Conservation (phyloP, 768 basidiomycete genomes). For the Harrya chromipes region DNA sequence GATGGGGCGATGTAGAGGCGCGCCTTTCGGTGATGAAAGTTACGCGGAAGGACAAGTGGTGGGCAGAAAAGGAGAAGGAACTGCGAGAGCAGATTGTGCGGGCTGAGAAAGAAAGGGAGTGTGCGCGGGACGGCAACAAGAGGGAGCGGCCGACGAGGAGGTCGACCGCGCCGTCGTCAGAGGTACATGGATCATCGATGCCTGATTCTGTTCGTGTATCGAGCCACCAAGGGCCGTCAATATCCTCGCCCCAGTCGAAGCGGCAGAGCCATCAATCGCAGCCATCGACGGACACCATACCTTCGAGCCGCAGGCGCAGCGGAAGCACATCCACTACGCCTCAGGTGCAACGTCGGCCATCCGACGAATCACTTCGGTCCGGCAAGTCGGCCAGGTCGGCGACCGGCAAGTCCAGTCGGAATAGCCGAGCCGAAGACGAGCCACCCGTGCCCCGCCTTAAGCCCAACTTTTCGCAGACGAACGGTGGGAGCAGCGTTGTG, state of each 20-base stretch:
- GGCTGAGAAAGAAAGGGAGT: constrained; percentile 16
- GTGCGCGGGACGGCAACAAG: constrained; percentile 8
- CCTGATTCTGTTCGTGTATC: constrained; percentile 22
- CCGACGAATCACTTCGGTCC: constrained; percentile 41
- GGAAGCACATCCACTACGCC: constrained; percentile 23
- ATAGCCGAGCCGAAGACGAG: constrained; percentile 24
- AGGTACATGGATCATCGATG: constrained; percentile 1
- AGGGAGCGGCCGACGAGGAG: constrained; percentile 17
- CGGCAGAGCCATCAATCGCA: constrained; percentile 29
- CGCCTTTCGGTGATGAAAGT: constrained; percentile 39
- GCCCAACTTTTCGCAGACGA: constrained; percentile 24
- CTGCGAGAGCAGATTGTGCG: constrained; percentile 17
- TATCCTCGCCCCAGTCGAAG: constrained; percentile 18
- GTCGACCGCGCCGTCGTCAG: constrained; percentile 17
- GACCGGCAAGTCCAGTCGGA: constrained; percentile 30
- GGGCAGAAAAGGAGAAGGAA: constrained; percentile 28
- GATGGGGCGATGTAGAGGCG: constrained; percentile 67
- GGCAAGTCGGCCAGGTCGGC: constrained; percentile 36
- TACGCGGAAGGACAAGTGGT: constrained; percentile 36
- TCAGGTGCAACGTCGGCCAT: constrained; percentile 30
- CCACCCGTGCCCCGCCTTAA: constrained; percentile 32
- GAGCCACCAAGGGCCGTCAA: constrained; percentile 27
- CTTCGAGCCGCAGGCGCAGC: constrained; percentile 23
- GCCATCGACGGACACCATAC: constrained; percentile 27
- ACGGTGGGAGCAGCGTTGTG: constrained; percentile 9